phyloP scores from a whole-genome alignment of 2,329 filamentous ascomycete genomes.

The Ophiobolus disseminans region DNA sequence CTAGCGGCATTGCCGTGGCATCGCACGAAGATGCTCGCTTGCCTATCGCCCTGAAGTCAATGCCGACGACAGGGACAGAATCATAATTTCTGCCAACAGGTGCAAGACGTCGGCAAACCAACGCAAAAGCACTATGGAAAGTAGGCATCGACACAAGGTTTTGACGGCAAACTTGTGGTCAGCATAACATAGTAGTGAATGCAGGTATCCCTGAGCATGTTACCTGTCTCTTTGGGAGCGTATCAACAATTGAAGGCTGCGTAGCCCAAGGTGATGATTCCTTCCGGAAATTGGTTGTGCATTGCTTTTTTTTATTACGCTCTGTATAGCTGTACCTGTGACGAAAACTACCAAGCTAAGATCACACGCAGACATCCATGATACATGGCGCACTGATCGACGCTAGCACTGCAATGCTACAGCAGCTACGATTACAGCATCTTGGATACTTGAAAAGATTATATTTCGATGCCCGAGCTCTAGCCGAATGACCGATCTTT shows the following conservation, averaged over 20 bases:
- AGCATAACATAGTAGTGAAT: no score
- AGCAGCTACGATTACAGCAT: slow-evolving; percentile 2
- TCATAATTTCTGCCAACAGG: no score
- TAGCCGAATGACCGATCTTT: slow-evolving; percentile 2
- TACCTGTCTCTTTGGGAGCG: no score
- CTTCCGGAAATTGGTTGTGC: not conserved
- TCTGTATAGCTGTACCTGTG: not conserved
- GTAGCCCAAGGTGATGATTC: not conserved
- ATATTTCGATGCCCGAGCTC: not conserved
- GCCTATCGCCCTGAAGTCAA: no score
- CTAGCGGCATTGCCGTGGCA: not conserved
- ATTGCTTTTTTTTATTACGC: not conserved
- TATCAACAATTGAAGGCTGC: no score
- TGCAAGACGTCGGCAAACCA: no score
- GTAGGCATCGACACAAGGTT: no score
- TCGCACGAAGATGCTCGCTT: not conserved
- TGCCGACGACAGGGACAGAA: not conserved
- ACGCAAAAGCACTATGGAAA: no score
- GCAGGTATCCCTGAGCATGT: no score
- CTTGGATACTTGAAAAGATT: slow-evolving; percentile 1
- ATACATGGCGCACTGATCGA: not conserved
- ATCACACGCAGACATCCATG: not conserved
- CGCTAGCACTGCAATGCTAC: not conserved
- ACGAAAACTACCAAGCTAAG: not conserved
- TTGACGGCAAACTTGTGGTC: no score